Percentiles rank a stretch among this genome's conserved stretches.
Conservation (phyloP, 768 basidiomycete species). For the Gyrodon lividus region DNA sequence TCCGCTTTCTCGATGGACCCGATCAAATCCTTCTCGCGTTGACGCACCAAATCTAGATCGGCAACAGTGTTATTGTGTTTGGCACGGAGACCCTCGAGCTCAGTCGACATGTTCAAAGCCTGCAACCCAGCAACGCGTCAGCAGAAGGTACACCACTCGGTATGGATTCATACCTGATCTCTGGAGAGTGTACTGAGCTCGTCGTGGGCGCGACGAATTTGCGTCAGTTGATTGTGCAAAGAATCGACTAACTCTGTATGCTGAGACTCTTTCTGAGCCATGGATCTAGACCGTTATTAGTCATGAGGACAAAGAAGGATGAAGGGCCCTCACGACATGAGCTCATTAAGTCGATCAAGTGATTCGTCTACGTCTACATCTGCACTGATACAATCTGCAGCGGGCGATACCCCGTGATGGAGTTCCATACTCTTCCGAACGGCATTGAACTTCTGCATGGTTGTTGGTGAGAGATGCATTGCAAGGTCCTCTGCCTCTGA, state of each 20-base stretch:
- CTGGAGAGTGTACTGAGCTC: conserved; percentile 77
- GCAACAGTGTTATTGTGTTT: conserved; percentile 55
- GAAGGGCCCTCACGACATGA: conserved; percentile 73
- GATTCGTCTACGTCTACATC: conserved; percentile 61
- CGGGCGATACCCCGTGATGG: conserved; percentile 40
- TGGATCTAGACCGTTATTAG: conserved; percentile 56
- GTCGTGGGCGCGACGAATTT: conserved; percentile 77
- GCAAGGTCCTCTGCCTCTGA: conserved; percentile 22
- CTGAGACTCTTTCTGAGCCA: conserved; percentile 94
- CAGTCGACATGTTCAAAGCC: conserved; percentile 86
- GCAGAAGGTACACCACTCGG: not conserved
- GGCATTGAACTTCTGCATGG: conserved; percentile 70
- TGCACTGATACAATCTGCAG: conserved; percentile 23
- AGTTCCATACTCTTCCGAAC: conserved; percentile 66
- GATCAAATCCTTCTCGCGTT: conserved; percentile 56
- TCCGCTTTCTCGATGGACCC: conserved; percentile 50
- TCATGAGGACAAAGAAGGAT: conserved; percentile 6
- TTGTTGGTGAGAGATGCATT: conserved; percentile 63
- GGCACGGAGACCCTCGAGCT: conserved; percentile 70
- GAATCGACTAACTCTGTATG: conserved; percentile 80
- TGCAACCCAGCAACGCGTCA: conserved; percentile 26
- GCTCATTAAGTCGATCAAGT: conserved; percentile 78
- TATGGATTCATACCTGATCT: conserved; percentile 64
- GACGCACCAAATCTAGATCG: conserved; percentile 53
- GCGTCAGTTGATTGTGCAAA: conserved; percentile 63